Conservation (phyloP, 1,284 basidiomycete species). For the Cryptococcus wingfieldii region DNA sequence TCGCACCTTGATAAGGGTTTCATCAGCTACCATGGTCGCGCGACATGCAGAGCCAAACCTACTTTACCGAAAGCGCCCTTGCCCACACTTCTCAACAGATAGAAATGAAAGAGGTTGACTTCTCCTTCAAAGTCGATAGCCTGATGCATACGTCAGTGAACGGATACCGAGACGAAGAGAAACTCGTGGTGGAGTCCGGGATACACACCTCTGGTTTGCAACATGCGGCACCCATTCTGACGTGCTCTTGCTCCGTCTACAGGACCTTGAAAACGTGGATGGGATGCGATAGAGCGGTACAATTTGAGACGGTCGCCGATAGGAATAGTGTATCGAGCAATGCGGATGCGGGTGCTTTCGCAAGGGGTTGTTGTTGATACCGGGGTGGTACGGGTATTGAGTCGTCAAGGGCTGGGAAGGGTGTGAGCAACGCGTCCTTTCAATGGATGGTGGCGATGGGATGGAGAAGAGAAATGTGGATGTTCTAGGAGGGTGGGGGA, state of each 20-base stretch:
- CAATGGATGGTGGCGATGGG: no score
- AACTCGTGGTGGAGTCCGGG: neutral
- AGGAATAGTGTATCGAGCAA: no score
- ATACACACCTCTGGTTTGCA: slow-evolving; percentile 54
- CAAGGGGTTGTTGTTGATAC: neutral
- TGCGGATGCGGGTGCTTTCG: neutral
- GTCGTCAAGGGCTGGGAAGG: neutral
- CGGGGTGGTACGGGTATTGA: neutral
- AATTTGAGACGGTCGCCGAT: no score
- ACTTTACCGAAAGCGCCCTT: slow-evolving; percentile 99
- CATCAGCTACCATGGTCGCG: no score
- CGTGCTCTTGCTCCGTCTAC: neutral
- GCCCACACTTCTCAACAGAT: slow-evolving; percentile 86
- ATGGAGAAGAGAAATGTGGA: no score
- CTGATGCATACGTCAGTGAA: slow-evolving; percentile 50
- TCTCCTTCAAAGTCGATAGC: slow-evolving; percentile 98
- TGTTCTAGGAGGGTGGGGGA: no score
- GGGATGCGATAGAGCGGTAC: no score
- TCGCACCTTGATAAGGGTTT: slow-evolving; percentile 63
- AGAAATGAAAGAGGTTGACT: slow-evolving; percentile 95
- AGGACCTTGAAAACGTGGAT: neutral
- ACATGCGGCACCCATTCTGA: slow-evolving; percentile 52
- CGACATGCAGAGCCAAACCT: neutral
- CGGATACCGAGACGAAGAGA: neutral
- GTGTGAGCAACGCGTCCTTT: neutral